phyloP scores from a whole-genome alignment of 129 eudicot genomes.

The Scalesia atractyloides region DNA sequence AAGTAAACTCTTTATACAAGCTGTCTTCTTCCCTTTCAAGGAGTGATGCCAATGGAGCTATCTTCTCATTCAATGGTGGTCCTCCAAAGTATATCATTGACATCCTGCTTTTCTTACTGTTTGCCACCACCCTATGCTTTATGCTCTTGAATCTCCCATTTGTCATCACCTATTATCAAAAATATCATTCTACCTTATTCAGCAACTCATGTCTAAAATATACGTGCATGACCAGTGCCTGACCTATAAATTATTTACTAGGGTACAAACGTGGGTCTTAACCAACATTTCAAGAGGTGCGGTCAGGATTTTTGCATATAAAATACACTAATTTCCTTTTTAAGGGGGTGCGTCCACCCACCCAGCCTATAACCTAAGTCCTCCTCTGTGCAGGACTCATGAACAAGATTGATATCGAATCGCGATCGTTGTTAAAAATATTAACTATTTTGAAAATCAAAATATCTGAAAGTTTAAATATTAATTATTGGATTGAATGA shows the following conservation, averaged over 20 bases:
- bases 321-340: too few relatives aligned
- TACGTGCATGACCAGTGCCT: neutral
- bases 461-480: neutral
- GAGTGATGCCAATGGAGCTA: conserved; percentile 83
- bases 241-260: neutral
- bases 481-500: neutral
- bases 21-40: conserved; percentile 67
- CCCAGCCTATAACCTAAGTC: too few relatives aligned
- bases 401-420: neutral
- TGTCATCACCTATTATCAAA: conserved; percentile 80
- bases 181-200: neutral
- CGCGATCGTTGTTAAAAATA: neutral
- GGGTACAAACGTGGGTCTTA: too few relatives aligned
- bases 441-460: neutral
- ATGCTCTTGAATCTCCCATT: conserved; percentile 92
- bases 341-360: too few relatives aligned
- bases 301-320: too few relatives aligned
- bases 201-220: neutral
- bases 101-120: conserved; percentile 62
- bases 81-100: conserved; percentile 96
- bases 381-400: neutral
- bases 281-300: too few relatives aligned
- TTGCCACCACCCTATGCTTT: conserved; percentile 79
- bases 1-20: conserved; percentile 92
- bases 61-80: conserved; percentile 89